Base-by-base conservation (phyloP, 2,329 filamentous ascomycete genomes). In the Cyanodermella asteris region DNA sequence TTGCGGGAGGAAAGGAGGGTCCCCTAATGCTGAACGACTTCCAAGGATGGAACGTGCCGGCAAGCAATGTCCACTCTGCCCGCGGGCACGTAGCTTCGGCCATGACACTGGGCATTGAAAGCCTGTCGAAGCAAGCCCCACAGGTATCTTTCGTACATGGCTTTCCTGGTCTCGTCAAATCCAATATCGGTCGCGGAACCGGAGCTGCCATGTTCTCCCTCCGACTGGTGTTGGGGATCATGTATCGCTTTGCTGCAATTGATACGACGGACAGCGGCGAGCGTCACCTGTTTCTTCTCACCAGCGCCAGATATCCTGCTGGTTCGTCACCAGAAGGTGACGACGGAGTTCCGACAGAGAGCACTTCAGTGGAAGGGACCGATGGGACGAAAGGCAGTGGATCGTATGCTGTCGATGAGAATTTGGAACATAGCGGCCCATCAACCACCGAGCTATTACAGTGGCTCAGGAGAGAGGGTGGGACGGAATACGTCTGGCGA, bases 1-100 rank as follows among this genome's bases (percentile, higher is more conserved):
- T 62, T 1, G 56, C 53, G 0, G 60, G 49, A 4, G 55, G 58
- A n/a, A 48, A 51, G 9, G 64, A 70, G 44, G 55, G 55, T 4
- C 29, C 44, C 3, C 42, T 69, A n/a, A 43, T 51, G 30, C 29
- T 49, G 1, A 38, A 53, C 19, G 55, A 65, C 31, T 47, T 59
- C 13, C 51, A 55, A 22, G 46, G 41, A 24, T 52, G 38, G 25
- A 44, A 43, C 27, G 44, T 47, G 36, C 47, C 38, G n/a, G n/a
- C n/a, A n/a, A n/a, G n/a, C n/a, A n/a, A n/a, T 31, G 40, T 46
- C 34, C 38, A 29, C n/a, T 52, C 47, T 8, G 41, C 45, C 7
- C 53, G 56, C 10, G 50, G 43, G 5, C 56, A 62, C 23, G 38
- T 58, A 4, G 53, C 51, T 27, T 51, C 53, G 17, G 55, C 64